Conservation (phyloP, 139 green algal species). For the Ostreobium quekettii region DNA sequence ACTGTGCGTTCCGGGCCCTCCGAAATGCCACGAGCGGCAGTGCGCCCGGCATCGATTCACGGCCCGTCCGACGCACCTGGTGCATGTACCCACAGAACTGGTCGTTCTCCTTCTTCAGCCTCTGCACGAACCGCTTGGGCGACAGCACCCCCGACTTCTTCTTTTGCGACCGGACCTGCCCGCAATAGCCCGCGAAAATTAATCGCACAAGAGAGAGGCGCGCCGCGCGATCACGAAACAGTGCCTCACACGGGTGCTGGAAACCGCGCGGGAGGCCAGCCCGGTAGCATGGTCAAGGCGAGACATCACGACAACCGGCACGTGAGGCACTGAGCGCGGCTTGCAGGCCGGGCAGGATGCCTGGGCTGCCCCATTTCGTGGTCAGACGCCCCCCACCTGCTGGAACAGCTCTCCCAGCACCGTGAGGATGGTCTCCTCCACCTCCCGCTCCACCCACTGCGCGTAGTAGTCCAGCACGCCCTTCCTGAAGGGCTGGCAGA, state of each 20-base stretch:
- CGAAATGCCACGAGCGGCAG: neutral
- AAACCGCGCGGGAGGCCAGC: no score
- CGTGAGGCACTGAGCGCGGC: neutral
- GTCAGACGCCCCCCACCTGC: constrained; percentile 36
- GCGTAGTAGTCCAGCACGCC: constrained; percentile 70
- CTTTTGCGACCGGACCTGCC: constrained; percentile 74
- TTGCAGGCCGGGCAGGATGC: neutral
- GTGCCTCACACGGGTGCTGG: no score
- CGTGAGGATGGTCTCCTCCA: constrained; percentile 80
- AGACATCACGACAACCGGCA: neutral
- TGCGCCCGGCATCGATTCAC: neutral
- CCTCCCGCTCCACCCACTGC: constrained; percentile 27
- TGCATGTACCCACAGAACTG: constrained; percentile 92
- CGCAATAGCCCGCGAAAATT: neutral
- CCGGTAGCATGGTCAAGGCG: neutral
- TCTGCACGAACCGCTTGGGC: constrained; percentile 82
- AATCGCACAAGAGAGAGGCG: no score
- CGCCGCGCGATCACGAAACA: no score
- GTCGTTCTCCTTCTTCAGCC: constrained; percentile 89
- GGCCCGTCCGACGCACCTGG: constrained; percentile 41
- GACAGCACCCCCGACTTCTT: constrained; percentile 80
- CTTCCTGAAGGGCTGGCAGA: constrained; percentile 77
- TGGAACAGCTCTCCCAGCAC: constrained; percentile 84
- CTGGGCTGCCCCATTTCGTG: neutral
- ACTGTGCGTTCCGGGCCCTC: no score